Evolutionary conservation across 2,329 filamentous ascomycete species (phyloP).

Genomic region (Cordyceps pruinosa): DNA sequence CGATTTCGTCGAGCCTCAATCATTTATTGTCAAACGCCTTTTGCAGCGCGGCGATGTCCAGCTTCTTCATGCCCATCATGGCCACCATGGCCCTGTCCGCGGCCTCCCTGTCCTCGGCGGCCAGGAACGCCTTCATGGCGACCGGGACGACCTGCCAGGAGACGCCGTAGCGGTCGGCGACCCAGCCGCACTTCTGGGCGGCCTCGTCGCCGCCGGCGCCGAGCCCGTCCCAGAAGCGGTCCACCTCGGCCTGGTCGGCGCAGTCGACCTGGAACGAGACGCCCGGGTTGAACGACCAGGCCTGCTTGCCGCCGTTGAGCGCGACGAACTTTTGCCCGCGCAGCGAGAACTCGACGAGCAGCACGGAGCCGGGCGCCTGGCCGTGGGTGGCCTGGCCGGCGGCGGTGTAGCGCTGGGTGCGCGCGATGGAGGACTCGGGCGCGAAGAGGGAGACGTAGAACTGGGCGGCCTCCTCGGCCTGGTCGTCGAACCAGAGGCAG

Average conservation of each 20-base stretch:
- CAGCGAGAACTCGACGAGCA: constrained; percentile 1
- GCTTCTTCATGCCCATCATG: constrained; percentile 14
- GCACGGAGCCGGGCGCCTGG: background rate
- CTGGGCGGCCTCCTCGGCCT: constrained; percentile 35
- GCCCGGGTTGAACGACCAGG: constrained; percentile 33
- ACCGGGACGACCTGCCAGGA: constrained; percentile 40
- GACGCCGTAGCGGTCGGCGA: constrained; percentile 39
- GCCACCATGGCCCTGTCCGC: constrained; percentile 14
- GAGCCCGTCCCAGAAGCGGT: constrained; percentile 40
- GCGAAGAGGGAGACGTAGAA: constrained; percentile 35
- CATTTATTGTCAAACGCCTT: constrained; percentile 5
- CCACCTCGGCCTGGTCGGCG: constrained; percentile 39
- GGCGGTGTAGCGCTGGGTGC: constrained; percentile 24
- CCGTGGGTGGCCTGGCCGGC: constrained; percentile 21
- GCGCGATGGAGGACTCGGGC: constrained; percentile 29
- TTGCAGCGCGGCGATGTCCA: constrained; percentile 1
- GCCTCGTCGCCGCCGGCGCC: constrained; percentile 31
- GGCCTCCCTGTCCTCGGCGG: constrained; percentile 27
- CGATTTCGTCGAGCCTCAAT: background rate
- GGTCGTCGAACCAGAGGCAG: constrained; percentile 35
- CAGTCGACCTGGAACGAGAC: constrained; percentile 39
- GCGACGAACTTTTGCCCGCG: constrained; percentile 31
- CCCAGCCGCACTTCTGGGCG: constrained; percentile 37
- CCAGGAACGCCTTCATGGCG: constrained; percentile 28
- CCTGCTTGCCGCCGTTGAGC: constrained; percentile 36